These are phyloP conservation scores for Talaromyces sp. DNA, from an alignment of 2,329 filamentous ascomycete species.

Conservation along the genomic window DNA sequence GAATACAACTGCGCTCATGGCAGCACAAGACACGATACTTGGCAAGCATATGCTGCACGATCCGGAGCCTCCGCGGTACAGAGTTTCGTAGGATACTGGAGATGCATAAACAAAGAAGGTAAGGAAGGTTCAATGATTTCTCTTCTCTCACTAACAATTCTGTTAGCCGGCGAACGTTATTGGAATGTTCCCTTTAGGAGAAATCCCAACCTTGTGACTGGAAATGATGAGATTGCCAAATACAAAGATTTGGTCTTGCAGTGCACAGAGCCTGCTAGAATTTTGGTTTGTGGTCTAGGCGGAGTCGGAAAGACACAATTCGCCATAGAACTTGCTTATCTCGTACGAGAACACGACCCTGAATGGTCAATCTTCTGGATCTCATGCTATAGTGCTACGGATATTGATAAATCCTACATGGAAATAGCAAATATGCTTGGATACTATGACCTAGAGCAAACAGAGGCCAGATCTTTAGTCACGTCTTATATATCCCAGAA, in stretches of 20 bases:
- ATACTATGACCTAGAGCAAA: not conserved
- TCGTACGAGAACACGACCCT: not conserved
- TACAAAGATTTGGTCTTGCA: not conserved
- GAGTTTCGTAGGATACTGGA: not conserved
- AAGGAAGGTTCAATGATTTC: not conserved
- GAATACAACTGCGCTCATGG: not conserved
- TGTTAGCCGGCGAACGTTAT: not conserved
- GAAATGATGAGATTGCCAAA: not conserved
- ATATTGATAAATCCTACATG: not conserved
- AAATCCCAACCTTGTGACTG: not conserved
- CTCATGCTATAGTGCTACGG: not conserved
- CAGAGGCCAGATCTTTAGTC: not conserved
- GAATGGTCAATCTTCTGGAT: not conserved
- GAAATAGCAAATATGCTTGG: not conserved
- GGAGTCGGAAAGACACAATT: not conserved
- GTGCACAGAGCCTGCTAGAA: not conserved
- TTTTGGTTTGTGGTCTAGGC: not conserved
- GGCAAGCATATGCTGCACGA: not conserved
- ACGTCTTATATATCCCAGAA: not conserved
- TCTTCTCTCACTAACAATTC: not conserved
- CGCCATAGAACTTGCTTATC: not conserved
- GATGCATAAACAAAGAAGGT: not conserved
- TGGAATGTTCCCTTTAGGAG: not conserved
- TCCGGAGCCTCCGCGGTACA: not conserved
- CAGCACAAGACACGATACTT: not conserved